Percentiles rank a stretch among this genome's conserved stretches.
Evolutionary conservation across 2,329 filamentous ascomycete genomes (phyloP).

Genomic region (Trichoderma atrobrunneum): DNA sequence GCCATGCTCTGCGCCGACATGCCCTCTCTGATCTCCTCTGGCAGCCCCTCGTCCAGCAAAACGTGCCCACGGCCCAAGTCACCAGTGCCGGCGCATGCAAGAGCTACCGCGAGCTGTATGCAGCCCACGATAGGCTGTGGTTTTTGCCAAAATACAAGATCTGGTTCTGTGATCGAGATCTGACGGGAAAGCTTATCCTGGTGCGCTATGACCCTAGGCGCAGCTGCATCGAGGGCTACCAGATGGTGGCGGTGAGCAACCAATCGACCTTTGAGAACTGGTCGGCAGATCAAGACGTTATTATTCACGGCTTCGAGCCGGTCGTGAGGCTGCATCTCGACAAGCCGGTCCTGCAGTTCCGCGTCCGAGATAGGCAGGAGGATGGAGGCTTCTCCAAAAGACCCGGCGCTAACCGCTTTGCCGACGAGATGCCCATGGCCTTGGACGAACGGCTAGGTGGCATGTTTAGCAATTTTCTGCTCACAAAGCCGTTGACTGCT

Average conservation of each 20-base stretch:
- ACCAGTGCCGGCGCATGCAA: slow-evolving; percentile 55
- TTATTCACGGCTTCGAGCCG: slow-evolving; percentile 72
- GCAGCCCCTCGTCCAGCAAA: slow-evolving; percentile 65
- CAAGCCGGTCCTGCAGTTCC: slow-evolving; percentile 64
- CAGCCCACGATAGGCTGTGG: slow-evolving; percentile 76
- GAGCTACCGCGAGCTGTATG: slow-evolving; percentile 69
- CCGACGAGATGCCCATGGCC: slow-evolving; percentile 52
- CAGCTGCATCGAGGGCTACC: slow-evolving; percentile 77
- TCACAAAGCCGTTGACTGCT: slow-evolving; percentile 52
- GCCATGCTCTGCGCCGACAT: slow-evolving; percentile 57
- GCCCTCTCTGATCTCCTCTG: slow-evolving; percentile 68
- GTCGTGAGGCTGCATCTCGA: slow-evolving; percentile 69
- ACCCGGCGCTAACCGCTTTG: slow-evolving; percentile 40
- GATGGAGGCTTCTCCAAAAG: slow-evolving; percentile 24
- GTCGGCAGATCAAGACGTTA: slow-evolving; percentile 61
- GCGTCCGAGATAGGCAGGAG: slow-evolving; percentile 26
- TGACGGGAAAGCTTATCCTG: slow-evolving; percentile 72
- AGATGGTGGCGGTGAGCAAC: slow-evolving; percentile 64
- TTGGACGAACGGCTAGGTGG: slow-evolving; percentile 45
- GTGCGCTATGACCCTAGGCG: slow-evolving; percentile 70
- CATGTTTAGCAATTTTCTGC: slow-evolving; percentile 65
- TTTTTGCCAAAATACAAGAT: slow-evolving; percentile 77
- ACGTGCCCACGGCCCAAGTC: slow-evolving; percentile 58
- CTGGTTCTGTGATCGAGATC: slow-evolving; percentile 77
- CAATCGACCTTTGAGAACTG: slow-evolving; percentile 58